Base-by-base conservation (phyloP, 345 rosid species). In the Populus pruinosa region DNA sequence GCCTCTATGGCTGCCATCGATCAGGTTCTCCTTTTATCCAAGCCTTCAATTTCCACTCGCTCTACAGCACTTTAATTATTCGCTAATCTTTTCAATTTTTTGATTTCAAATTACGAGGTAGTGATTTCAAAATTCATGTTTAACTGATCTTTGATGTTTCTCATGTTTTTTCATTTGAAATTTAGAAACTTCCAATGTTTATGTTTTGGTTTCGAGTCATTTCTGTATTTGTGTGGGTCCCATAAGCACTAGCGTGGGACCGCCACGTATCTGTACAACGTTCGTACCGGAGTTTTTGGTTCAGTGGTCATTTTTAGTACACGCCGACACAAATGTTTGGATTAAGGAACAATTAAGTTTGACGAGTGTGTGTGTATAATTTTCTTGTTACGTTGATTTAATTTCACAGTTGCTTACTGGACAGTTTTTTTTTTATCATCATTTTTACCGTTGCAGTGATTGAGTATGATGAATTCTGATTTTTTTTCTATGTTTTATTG, bases 1-100 rank as follows among this genome's bases (percentile, higher is more conserved):
- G 87, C 91, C 66, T 90, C 99, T 85, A 59, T 82, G 82, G 77
- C 85, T 83, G 77, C 89, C 82, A 85, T 80, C 67, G 93, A 90
- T 79, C 93, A 88, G 98, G 99, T 93, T 65, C 25, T 61, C 10
- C 35, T 77, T 3, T n/a, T 12, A n/a, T n/a, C 29, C 29, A 59
- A 1, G 0, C n/a, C 27, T 59, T 4, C 13, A 9, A 59, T 59
- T 59, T 59, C 14, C 63, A 21, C 14, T n/a, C 63, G 8, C 25
- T 20, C 14, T 4, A 9, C 63, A n/a, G 10, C 29, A 59, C 14
- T 59, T 10, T n/a, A 9, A n/a, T 59, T 47, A 4, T 12, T 47
- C 18, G 5, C 18, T 47, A 14, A 14, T 47, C 18, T 47, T 59
- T n/a, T 56, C 8, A 53, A 53, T 56, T 56, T 56, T 23, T 4